Evolutionary conservation across 2,329 filamentous ascomycete species (phyloP).

Genomic region (Pestalotiopsis sp.): DNA sequence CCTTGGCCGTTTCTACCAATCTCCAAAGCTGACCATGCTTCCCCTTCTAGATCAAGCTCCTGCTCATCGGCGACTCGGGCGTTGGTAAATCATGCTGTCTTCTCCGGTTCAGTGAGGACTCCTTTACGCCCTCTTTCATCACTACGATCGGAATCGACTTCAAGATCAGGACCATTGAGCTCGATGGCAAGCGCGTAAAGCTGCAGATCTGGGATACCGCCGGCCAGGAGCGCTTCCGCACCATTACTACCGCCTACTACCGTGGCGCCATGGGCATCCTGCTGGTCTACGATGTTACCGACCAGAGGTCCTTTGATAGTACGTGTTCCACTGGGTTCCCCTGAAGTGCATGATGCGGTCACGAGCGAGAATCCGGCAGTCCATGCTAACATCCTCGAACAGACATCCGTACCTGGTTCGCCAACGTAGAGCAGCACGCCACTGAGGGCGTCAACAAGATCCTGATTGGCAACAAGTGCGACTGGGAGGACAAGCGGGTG

Average conservation of each 20-base stretch:
- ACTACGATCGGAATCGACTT: constrained; percentile 99
- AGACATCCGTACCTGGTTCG: constrained; percentile 99
- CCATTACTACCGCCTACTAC: constrained; percentile 99
- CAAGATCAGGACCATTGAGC: constrained; percentile 98
- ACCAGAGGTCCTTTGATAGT: constrained; percentile 96
- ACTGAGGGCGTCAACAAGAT: constrained; percentile 99
- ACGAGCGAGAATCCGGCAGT: constrained; percentile 4
- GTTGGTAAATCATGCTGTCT: constrained; percentile 98
- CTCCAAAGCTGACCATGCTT: not conserved
- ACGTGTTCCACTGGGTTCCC: constrained; percentile 28
- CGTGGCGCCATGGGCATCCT: constrained; percentile 97
- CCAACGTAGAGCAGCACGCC: constrained; percentile 97
- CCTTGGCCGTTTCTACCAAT: constrained; percentile 17
- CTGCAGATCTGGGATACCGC: constrained; percentile 99
- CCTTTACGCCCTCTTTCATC: constrained; percentile 96
- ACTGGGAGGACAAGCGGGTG: constrained; percentile 98
- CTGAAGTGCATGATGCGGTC: not conserved
- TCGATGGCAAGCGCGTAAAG: constrained; percentile 98
- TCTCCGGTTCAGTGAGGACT: constrained; percentile 95
- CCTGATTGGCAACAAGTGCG: constrained; percentile 98
- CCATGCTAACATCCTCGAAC: constrained; percentile 14
- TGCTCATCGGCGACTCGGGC: constrained; percentile 94
- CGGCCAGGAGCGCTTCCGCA: constrained; percentile 96
- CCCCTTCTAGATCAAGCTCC: constrained; percentile 79
- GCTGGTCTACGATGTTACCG: constrained; percentile 97